Percentiles rank a stretch among this genome's conserved stretches.
These are phyloP conservation scores for Colletotrichum spinosum DNA, from an alignment of 2,329 filamentous ascomycete genomes.

Conservation along the genomic window DNA sequence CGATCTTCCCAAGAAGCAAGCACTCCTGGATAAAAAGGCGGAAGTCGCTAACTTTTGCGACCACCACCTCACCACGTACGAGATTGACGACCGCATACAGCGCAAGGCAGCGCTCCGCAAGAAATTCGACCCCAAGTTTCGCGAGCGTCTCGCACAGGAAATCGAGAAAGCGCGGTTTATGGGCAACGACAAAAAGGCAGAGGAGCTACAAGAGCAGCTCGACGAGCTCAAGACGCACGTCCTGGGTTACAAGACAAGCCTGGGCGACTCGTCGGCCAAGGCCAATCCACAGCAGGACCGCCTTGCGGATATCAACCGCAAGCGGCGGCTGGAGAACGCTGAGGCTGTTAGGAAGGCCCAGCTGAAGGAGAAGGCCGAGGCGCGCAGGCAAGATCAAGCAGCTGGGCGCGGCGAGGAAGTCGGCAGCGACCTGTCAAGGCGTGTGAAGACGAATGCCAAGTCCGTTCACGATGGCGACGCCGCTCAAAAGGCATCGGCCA, in stretches of 20 bases:
- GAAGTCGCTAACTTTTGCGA: slow-evolving; percentile 85
- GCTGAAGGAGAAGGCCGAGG: slow-evolving; percentile 78
- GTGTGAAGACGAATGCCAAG: slow-evolving; percentile 75
- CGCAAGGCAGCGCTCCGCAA: slow-evolving; percentile 76
- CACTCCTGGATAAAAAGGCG: slow-evolving; percentile 77
- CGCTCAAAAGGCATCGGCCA: slow-evolving; percentile 42
- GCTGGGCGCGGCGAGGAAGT: slow-evolving; percentile 73
- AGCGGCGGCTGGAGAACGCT: slow-evolving; percentile 86
- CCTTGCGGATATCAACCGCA: slow-evolving; percentile 83
- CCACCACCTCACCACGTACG: slow-evolving; percentile 84
- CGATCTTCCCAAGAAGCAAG: slow-evolving; percentile 78
- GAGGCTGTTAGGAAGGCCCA: slow-evolving; percentile 93
- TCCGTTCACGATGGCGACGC: slow-evolving; percentile 74
- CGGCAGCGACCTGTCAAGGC: slow-evolving; percentile 68
- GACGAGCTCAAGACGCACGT: slow-evolving; percentile 75
- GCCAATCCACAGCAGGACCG: slow-evolving; percentile 80
- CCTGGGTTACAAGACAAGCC: slow-evolving; percentile 77
- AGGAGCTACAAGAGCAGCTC: slow-evolving; percentile 69
- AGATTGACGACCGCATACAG: slow-evolving; percentile 83
- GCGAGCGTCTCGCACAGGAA: slow-evolving; percentile 73
- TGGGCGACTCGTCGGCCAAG: slow-evolving; percentile 66
- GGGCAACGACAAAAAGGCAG: slow-evolving; percentile 69
- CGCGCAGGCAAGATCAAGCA: slow-evolving; percentile 70
- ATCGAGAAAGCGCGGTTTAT: slow-evolving; percentile 74
- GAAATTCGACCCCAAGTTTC: slow-evolving; percentile 75